Evolutionary conservation across 306 rosid species (phyloP).

Genomic region (Quercus cerris): DNA sequence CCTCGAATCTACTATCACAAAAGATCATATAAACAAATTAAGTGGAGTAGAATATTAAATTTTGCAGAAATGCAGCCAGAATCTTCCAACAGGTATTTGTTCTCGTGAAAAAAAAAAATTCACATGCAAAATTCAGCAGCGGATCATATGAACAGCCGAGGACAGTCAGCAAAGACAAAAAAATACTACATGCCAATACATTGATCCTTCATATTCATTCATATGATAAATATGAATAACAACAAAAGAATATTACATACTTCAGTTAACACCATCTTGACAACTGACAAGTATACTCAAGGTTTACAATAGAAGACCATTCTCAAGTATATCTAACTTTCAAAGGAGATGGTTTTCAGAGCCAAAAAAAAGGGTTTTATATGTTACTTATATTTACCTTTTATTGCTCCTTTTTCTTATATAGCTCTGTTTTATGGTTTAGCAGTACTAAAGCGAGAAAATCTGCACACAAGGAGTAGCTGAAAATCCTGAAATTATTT

Average conservation of each 20-base stretch:
- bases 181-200: not conserved
- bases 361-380: not conserved
- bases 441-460: not conserved
- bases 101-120: not conserved
- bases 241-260: not conserved
- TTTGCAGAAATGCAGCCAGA: not conserved
- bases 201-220: not conserved
- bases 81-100: not conserved
- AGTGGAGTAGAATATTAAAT: slow-evolving; percentile 6
- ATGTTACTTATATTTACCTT: not conserved
- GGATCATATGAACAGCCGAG: not conserved
- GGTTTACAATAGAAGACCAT: not conserved
- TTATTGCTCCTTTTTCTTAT: not conserved
- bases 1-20: slow-evolving; percentile 14
- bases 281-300: not conserved
- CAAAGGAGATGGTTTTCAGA: not conserved
- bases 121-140: not conserved
- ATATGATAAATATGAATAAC: not conserved
- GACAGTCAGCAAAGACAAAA: not conserved
- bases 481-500: not conserved
- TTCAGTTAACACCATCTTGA: no score
- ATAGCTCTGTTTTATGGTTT: not conserved
- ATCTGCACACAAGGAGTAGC: not conserved
- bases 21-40: slow-evolving; percentile 12
- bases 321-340: not conserved